Conservation (phyloP, 768 basidiomycete species). For the Boletus subparvulus region DNA sequence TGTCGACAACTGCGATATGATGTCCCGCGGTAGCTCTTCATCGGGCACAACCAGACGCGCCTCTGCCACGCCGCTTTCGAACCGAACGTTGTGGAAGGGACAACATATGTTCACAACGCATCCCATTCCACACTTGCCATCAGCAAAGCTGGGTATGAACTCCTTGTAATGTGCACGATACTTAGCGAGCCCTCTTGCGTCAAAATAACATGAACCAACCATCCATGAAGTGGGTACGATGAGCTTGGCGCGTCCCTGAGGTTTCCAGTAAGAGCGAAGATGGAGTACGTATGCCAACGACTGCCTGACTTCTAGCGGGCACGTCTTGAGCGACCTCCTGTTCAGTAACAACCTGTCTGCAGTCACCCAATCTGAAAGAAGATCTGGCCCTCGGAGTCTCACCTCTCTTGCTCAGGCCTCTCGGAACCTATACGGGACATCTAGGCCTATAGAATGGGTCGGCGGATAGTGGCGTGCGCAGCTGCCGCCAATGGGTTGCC, state of each 20-base stretch:
- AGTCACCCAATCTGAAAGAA: background rate
- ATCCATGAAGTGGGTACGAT: slow-evolving; percentile 25
- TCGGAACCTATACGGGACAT: slow-evolving; percentile 3
- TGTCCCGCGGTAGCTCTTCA: slow-evolving; percentile 10
- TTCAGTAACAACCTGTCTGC: slow-evolving; percentile 8
- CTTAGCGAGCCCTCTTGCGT: background rate
- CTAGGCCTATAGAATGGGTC: background rate
- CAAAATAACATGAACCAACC: slow-evolving; percentile 14
- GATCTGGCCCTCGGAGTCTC: background rate
- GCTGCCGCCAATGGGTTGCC: background rate
- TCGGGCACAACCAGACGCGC: background rate
- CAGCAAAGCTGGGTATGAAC: background rate
- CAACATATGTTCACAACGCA: slow-evolving; percentile 5
- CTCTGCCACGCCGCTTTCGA: slow-evolving; percentile 5
- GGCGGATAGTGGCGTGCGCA: background rate
- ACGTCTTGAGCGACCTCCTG: slow-evolving; percentile 11
- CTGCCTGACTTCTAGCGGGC: slow-evolving; percentile 17
- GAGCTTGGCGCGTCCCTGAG: slow-evolving; percentile 15
- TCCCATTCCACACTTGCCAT: background rate
- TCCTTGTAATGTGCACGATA: slow-evolving; percentile 4
- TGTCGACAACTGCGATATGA: slow-evolving; percentile 12
- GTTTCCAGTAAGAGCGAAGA: slow-evolving; percentile 25
- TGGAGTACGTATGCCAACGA: slow-evolving; percentile 20
- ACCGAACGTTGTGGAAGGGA: slow-evolving; percentile 19
- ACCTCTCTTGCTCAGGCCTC: slow-evolving; percentile 7